phyloP scores from a whole-genome alignment of 1,284 basidiomycete species.

The Puccinia horiana region DNA sequence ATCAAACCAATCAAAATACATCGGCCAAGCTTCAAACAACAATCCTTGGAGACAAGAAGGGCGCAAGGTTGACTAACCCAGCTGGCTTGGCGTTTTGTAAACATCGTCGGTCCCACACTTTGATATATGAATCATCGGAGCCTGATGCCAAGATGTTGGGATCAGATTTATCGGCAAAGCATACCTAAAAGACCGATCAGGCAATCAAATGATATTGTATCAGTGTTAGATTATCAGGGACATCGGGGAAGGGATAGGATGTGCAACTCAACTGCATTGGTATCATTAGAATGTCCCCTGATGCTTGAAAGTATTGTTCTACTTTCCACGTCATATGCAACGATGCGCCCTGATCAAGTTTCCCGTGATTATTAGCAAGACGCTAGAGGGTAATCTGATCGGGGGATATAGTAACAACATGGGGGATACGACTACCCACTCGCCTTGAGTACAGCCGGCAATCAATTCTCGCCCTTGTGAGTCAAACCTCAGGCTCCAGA shows the following conservation, averaged over 20 bases:
- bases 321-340: conserved; percentile 86
- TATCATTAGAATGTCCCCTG: conserved; percentile 79
- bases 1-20: background rate
- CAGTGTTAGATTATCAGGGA: background rate
- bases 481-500: conserved; percentile 92
- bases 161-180: conserved; percentile 86
- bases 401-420: conserved; percentile 63
- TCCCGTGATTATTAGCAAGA: background rate
- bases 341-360: conserved; percentile 52
- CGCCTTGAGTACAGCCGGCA: conserved; percentile 61
- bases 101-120: conserved; percentile 95
- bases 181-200: conserved; percentile 63
- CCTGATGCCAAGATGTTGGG: conserved; percentile 92
- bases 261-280: conserved; percentile 68
- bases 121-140: conserved; percentile 88
- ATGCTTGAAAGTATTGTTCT: conserved; percentile 79
- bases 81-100: conserved; percentile 80
- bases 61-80: conserved; percentile 88
- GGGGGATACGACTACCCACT: conserved; percentile 65
- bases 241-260: conserved; percentile 27
- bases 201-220: background rate
- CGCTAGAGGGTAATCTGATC: background rate
- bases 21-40: conserved; percentile 73
- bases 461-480: conserved; percentile 90
- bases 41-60: background rate